phyloP scores from a whole-genome alignment of 176 grass and related monocot genomes.

The Themeda triandra region DNA sequence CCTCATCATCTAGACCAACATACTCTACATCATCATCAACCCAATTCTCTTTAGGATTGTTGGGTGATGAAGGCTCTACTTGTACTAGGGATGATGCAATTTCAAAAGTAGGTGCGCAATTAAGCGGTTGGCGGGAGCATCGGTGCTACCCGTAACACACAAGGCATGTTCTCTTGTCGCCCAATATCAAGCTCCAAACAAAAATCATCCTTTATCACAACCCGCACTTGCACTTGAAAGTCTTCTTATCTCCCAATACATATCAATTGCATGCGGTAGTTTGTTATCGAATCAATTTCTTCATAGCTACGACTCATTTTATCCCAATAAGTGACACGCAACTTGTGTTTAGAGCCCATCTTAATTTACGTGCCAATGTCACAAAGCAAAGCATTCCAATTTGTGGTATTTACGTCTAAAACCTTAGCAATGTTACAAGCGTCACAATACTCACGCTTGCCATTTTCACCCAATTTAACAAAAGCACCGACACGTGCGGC shows the following conservation, averaged over 20 bases:
- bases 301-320: neutral
- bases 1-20: neutral
- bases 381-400: neutral
- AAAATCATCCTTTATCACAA: neutral
- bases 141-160: neutral
- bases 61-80: neutral
- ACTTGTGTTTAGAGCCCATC: neutral
- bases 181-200: neutral
- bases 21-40: neutral
- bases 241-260: constrained; percentile 14
- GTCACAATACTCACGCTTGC: neutral
- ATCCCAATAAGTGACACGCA: neutral
- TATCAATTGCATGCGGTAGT: neutral
- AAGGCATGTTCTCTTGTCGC: neutral
- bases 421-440: neutral
- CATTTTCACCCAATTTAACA: neutral
- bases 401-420: too few relatives aligned
- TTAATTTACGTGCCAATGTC: neutral
- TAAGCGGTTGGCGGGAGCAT: neutral
- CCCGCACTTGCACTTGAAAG: neutral
- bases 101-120: neutral
- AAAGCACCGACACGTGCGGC: neutral
- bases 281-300: neutral
- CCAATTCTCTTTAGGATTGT: neutral
- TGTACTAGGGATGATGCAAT: neutral